phyloP scores from a whole-genome alignment of 768 basidiomycete species.

The Cystobasidiopsis lactophilus region DNA sequence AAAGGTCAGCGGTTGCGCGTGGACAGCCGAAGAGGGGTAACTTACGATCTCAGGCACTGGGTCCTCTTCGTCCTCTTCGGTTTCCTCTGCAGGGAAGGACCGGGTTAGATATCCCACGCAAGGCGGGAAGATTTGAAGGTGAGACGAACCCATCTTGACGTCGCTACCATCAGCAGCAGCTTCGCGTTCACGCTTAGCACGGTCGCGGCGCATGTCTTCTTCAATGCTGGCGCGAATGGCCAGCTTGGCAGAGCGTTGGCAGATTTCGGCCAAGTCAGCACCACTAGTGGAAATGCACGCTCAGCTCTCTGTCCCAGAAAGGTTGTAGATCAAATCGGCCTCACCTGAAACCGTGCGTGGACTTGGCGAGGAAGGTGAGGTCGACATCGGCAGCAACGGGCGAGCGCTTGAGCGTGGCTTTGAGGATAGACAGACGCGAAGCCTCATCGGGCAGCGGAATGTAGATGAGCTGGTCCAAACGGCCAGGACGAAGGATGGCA shows the following conservation, averaged over 20 bases:
- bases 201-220: slow-evolving; percentile 52
- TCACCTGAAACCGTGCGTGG: slow-evolving; percentile 92
- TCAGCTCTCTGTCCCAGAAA: too few relatives aligned
- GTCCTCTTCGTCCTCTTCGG: slow-evolving; percentile 59
- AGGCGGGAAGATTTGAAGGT: too few relatives aligned
- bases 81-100: slow-evolving; percentile 35
- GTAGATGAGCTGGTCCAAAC: slow-evolving; percentile 97
- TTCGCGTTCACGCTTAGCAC: slow-evolving; percentile 62
- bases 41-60: slow-evolving; percentile 51
- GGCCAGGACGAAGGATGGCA: slow-evolving; percentile 83
- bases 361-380: slow-evolving; percentile 64
- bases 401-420: slow-evolving; percentile 73
- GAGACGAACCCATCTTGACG: slow-evolving; percentile 40
- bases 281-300: too few relatives aligned
- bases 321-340: too few relatives aligned
- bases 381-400: slow-evolving; percentile 66
- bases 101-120: too few relatives aligned
- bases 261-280: slow-evolving; percentile 98
- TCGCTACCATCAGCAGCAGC: slow-evolving; percentile 46
- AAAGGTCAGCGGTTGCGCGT: too few relatives aligned
- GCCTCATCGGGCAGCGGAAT: slow-evolving; percentile 92
- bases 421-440: slow-evolving; percentile 75
- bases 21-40: slow-evolving; percentile 45
- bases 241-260: slow-evolving; percentile 88
- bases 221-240: slow-evolving; percentile 92